phyloP scores from a whole-genome alignment of 306 rosid species.

The Acacia confusa region DNA sequence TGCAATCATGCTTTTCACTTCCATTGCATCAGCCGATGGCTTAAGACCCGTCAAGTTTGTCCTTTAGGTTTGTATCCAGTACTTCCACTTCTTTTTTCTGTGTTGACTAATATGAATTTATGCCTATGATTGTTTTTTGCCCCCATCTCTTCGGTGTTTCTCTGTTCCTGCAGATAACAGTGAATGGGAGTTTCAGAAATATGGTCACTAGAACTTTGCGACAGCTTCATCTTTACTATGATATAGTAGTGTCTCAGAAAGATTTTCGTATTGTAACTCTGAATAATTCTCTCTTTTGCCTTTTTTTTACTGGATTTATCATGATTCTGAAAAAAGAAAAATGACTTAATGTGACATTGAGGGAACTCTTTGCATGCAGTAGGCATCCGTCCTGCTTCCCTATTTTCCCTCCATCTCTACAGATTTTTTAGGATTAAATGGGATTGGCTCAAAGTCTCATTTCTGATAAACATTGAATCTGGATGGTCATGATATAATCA shows the following conservation, averaged over 20 bases:
- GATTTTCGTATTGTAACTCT: background rate
- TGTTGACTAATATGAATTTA: constrained; percentile 20
- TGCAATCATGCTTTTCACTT: constrained; percentile 92
- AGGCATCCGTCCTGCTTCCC: background rate
- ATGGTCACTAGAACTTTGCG: constrained; percentile 67
- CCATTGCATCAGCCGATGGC: constrained; percentile 95
- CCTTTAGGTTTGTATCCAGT: constrained; percentile 59
- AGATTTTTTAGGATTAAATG: background rate
- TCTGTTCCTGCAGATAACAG: constrained; percentile 62
- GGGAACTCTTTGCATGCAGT: constrained; percentile 3
- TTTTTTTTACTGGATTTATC: background rate
- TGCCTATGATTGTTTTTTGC: background rate
- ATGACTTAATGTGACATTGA: background rate
- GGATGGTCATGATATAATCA: background rate
- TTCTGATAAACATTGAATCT: no score
- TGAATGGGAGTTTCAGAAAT: constrained; percentile 96
- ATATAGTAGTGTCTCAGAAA: background rate
- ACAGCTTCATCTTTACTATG: background rate
- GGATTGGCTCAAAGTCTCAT: background rate
- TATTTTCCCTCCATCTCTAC: background rate
- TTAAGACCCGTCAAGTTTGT: constrained; percentile 92
- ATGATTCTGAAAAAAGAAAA: no score
- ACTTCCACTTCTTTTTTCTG: constrained; percentile 18
- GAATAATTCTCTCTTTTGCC: constrained; percentile 3
- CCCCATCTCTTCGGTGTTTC: constrained; percentile 15